Evolutionary conservation across 352 stramenopile genomes (phyloP).

Genomic region (Globisporangium solare): DNA sequence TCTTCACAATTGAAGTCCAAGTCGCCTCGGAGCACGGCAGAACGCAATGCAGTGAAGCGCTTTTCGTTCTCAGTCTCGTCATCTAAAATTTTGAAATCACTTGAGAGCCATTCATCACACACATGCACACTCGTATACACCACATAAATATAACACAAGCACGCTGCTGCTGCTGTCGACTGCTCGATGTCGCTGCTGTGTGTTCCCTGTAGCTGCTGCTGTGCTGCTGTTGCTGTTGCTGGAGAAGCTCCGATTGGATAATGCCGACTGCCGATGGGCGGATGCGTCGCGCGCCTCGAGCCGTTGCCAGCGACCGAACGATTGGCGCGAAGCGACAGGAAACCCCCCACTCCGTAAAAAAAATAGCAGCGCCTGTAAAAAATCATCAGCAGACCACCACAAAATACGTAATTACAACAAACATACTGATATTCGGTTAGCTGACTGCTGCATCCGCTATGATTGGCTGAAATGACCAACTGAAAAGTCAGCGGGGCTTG

Average conservation of each 20-base stretch:
- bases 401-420: not conserved
- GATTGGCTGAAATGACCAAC: not conserved
- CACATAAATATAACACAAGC: conserved; percentile 1
- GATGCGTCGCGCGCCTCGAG: not conserved
- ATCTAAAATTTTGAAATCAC: conserved; percentile 89
- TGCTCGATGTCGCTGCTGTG: conserved; percentile 8
- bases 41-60: conserved; percentile 68
- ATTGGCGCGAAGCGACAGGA: conserved; percentile 10
- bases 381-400: not conserved
- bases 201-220: not conserved
- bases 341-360: conserved; percentile 7
- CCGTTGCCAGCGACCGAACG: not conserved
- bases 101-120: conserved; percentile 37
- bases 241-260: conserved; percentile 10
- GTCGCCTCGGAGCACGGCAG: conserved; percentile 57
- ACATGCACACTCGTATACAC: conserved; percentile 2
- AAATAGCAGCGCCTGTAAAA: not conserved
- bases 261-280: not conserved
- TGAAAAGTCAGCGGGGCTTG: not conserved
- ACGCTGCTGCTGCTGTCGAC: conserved; percentile 1
- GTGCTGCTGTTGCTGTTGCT: conserved; percentile 5
- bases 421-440: not conserved
- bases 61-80: conserved; percentile 87
- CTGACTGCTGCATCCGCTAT: too few relatives aligned
- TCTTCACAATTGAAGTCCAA: conserved; percentile 74